Base-by-base conservation (phyloP, 768 basidiomycete genomes). In the Leucogyrophana mollusca region DNA sequence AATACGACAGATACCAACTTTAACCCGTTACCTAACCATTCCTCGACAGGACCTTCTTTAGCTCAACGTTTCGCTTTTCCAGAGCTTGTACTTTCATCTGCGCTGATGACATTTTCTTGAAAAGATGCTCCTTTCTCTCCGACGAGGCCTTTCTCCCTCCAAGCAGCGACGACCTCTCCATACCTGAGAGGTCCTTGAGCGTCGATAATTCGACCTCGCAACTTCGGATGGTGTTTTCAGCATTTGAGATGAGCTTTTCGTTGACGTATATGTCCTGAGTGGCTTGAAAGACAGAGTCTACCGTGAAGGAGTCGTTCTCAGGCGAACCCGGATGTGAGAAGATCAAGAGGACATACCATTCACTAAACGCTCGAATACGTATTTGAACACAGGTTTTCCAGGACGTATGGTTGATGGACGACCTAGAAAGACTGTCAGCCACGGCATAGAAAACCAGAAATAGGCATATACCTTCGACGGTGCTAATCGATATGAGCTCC, bases 331-430 rank as follows among this genome's bases (percentile, higher is more conserved):
- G 40, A 43, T 49, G 23, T 54, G 35, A 27, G 51, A 34, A n/a
- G 37, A 13, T 22, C 23, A 22, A 7, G 16, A 10, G 7, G 34
- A 56, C 74, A 35, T 55, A 89, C 92, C 94, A 37, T 84, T 72
- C 0, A 87, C 86, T 2, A 97, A 75, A 34, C 81, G 76, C 54
- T 90, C 77, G 61, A 96, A 99, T 4, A 90, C 91, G 57, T 81
- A 87, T 66, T 79, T 78, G 59, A 89, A 87, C 0, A 98, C 83
- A 0, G 96, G 96, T 65, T 87, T 94, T 22, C 96, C 96, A 1
- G 96, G 91, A 36, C 80, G 77, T 54, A 98, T 88, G 2, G 74
- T 77, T 2, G 90, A 83, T 1, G 94, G 90, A 13, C 91, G 84
- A 23, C 93, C 93, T 88, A 27, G 9, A 11, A 11, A 37, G n/a